Evolutionary conservation across 2,329 filamentous ascomycete genomes (phyloP).

Genomic region (Colletotrichum tofieldiae): DNA sequence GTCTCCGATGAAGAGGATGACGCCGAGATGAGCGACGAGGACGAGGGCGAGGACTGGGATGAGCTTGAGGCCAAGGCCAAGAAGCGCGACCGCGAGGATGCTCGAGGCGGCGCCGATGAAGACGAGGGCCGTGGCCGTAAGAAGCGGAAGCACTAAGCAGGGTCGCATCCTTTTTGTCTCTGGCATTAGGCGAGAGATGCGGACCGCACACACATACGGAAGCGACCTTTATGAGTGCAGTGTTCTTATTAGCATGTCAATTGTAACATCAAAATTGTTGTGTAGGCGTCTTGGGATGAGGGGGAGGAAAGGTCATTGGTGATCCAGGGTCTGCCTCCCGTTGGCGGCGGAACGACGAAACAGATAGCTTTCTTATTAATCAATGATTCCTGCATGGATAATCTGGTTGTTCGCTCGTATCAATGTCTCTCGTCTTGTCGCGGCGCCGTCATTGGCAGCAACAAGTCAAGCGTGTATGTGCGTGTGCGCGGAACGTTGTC

Average conservation of each 20-base stretch:
- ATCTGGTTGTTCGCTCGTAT: not conserved
- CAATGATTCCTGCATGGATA: slow-evolving; percentile 11
- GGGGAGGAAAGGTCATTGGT: slow-evolving; percentile 13
- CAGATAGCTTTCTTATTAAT: slow-evolving; percentile 39
- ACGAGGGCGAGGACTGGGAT: slow-evolving; percentile 93
- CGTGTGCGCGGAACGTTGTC: not conserved
- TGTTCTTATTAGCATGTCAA: slow-evolving; percentile 33
- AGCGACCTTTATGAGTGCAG: slow-evolving; percentile 15
- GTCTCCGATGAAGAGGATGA: slow-evolving; percentile 88
- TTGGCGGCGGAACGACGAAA: slow-evolving; percentile 15
- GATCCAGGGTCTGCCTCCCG: slow-evolving; percentile 8
- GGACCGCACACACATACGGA: slow-evolving; percentile 10
- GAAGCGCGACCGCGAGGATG: slow-evolving; percentile 81
- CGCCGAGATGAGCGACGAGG: slow-evolving; percentile 79
- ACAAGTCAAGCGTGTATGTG: not conserved
- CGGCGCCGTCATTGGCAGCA: too few relatives aligned
- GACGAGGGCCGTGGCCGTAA: slow-evolving; percentile 82
- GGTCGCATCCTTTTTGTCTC: not conserved
- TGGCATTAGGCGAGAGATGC: not conserved
- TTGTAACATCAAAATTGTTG: slow-evolving; percentile 42
- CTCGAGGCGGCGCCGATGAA: slow-evolving; percentile 85
- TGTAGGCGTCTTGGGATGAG: slow-evolving; percentile 37
- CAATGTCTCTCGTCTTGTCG: not conserved
- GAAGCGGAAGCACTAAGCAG: slow-evolving; percentile 72
- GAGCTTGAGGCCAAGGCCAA: slow-evolving; percentile 92